phyloP scores from a whole-genome alignment of 2,329 filamentous ascomycete genomes.

The Alternaria ventricosa region DNA sequence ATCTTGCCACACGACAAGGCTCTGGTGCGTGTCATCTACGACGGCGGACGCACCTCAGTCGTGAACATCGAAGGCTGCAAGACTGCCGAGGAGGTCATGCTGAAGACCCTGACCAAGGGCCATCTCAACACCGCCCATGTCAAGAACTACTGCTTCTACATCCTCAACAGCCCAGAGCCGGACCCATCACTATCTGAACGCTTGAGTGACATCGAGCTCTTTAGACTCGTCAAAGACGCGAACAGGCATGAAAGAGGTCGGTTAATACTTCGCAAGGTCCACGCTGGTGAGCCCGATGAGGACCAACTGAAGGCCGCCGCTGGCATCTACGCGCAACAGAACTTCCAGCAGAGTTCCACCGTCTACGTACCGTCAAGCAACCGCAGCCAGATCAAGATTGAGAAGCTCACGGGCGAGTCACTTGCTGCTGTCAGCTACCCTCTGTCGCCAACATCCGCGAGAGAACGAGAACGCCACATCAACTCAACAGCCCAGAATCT shows the following conservation, averaged over 20 bases:
- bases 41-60: slow-evolving; percentile 88
- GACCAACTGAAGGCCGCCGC: slow-evolving; percentile 87
- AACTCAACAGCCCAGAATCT: slow-evolving; percentile 58
- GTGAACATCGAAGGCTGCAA: slow-evolving; percentile 92
- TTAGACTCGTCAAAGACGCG: slow-evolving; percentile 87
- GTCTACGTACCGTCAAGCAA: slow-evolving; percentile 68
- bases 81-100: slow-evolving; percentile 90
- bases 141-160: slow-evolving; percentile 96
- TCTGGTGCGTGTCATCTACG: slow-evolving; percentile 91
- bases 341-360: slow-evolving; percentile 71
- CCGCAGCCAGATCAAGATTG: slow-evolving; percentile 84
- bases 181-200: slow-evolving; percentile 81
- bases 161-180: slow-evolving; percentile 83
- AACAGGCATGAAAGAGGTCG: slow-evolving; percentile 86
- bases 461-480: slow-evolving; percentile 71
- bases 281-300: slow-evolving; percentile 85
- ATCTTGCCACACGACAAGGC: slow-evolving; percentile 85
- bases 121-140: slow-evolving; percentile 88
- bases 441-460: slow-evolving; percentile 76
- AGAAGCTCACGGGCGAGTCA: slow-evolving; percentile 86
- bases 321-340: slow-evolving; percentile 86
- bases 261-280: slow-evolving; percentile 90
- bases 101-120: slow-evolving; percentile 87
- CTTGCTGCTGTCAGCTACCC: slow-evolving; percentile 87
- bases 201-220: slow-evolving; percentile 84